Conservation (phyloP, 108 stramenopile genomes). For the Skeletonema menzelii region DNA sequence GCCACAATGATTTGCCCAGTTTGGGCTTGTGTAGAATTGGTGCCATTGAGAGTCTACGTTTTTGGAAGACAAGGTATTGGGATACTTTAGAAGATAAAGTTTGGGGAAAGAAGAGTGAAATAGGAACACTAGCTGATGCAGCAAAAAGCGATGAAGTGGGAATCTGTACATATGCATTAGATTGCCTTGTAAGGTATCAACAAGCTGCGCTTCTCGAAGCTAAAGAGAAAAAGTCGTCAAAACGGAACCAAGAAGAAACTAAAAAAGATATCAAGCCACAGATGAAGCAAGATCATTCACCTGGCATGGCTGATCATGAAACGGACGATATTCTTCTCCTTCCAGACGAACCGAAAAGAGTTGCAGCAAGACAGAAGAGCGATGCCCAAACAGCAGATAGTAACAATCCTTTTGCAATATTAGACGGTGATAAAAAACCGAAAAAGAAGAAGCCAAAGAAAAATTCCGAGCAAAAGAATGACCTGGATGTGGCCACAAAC, state of each 20-base stretch:
- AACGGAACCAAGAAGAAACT: slow-evolving; percentile 2
- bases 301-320: slow-evolving; percentile 8
- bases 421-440: slow-evolving; percentile 20
- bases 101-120: slow-evolving; percentile 26
- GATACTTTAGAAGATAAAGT: slow-evolving; percentile 26
- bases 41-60: slow-evolving; percentile 65
- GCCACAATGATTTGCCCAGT: slow-evolving; percentile 77
- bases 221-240: slow-evolving; percentile 9
- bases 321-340: slow-evolving; percentile 10
- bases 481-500: not conserved
- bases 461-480: not conserved
- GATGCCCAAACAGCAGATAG: not conserved
- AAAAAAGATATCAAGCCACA: slow-evolving; percentile 4
- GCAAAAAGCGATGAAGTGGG: slow-evolving; percentile 21
- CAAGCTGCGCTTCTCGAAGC: slow-evolving; percentile 27
- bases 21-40: slow-evolving; percentile 65
- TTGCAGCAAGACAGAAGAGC: not conserved
- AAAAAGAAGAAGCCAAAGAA: slow-evolving; percentile 30
- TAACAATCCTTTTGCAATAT: slow-evolving; percentile 34
- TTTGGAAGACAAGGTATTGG: slow-evolving; percentile 71
- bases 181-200: slow-evolving; percentile 26
- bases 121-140: slow-evolving; percentile 18
- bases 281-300: not conserved
- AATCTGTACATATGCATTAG: slow-evolving; percentile 20
- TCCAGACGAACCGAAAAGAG: slow-evolving; percentile 7